Conservation (phyloP, 768 basidiomycete species). For the Mycena metata region DNA sequence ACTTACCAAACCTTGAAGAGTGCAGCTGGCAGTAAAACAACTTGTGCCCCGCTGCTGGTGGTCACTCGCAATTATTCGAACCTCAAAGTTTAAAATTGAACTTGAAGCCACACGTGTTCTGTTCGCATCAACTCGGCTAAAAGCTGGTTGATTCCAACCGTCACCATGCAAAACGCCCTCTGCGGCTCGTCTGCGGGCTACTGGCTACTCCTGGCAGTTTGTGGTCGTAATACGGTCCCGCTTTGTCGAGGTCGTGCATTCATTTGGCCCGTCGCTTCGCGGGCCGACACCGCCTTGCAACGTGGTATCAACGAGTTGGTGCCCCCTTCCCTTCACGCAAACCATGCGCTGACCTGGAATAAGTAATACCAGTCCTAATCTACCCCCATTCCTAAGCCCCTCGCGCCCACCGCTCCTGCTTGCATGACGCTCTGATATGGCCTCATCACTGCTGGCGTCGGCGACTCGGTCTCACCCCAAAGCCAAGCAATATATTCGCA, state of each 20-base stretch:
- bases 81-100: too few relatives aligned
- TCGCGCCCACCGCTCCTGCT: neutral
- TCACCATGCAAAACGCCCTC: too few relatives aligned
- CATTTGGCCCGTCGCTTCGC: neutral
- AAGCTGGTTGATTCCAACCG: too few relatives aligned
- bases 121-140: too few relatives aligned
- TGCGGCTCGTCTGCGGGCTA: too few relatives aligned
- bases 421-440: neutral
- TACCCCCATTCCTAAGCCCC: neutral
- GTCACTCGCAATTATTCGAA: too few relatives aligned
- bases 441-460: neutral
- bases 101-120: too few relatives aligned
- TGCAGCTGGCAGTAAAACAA: too few relatives aligned
- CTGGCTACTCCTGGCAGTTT: too few relatives aligned
- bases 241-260: neutral
- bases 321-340: slow-evolving; percentile 6
- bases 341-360: slow-evolving; percentile 20
- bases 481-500: neutral
- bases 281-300: slow-evolving; percentile 23
- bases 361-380: neutral
- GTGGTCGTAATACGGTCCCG: neutral
- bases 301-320: slow-evolving; percentile 28
- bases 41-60: too few relatives aligned
- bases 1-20: too few relatives aligned
- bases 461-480: slow-evolving; percentile 2